Percentiles rank a stretch among this genome's conserved stretches.
These are phyloP conservation scores for Somion occarium DNA, from an alignment of 1,284 basidiomycete genomes.

Conservation along the genomic window DNA sequence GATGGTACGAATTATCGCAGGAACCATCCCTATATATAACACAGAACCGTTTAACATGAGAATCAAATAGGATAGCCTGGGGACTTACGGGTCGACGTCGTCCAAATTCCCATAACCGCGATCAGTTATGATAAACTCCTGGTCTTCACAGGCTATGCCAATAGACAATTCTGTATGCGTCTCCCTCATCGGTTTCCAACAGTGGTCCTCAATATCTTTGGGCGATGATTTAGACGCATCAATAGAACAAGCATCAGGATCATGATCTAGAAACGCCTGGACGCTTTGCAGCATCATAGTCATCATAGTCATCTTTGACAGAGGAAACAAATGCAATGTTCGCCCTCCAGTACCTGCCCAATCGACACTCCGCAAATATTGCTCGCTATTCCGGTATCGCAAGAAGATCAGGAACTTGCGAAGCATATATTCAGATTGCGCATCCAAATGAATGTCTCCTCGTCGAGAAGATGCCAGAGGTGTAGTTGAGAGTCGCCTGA, in stretches of 20 bases:
- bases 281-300: conserved; percentile 23
- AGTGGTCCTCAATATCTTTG: conserved; percentile 21
- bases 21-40: neutral
- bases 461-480: neutral
- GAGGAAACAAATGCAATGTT: neutral
- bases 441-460: conserved; percentile 8
- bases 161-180: conserved; percentile 15
- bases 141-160: conserved; percentile 37
- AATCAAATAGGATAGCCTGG: neutral
- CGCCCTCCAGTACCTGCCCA: conserved; percentile 15
- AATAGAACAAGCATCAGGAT: neutral
- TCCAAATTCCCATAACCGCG: conserved; percentile 39
- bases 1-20: conserved; percentile 32
- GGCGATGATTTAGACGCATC: neutral
- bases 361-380: conserved; percentile 33
- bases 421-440: conserved; percentile 22
- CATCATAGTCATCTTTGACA: conserved; percentile 1
- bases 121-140: conserved; percentile 41
- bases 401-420: conserved; percentile 49
- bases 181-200: conserved; percentile 20
- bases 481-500: neutral
- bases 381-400: conserved; percentile 47
- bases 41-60: neutral
- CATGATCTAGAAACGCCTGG: conserved; percentile 22
- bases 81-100: conserved; percentile 36